Base-by-base conservation (phyloP, 2,329 filamentous ascomycete genomes). In the Hypoxylon sp. region DNA sequence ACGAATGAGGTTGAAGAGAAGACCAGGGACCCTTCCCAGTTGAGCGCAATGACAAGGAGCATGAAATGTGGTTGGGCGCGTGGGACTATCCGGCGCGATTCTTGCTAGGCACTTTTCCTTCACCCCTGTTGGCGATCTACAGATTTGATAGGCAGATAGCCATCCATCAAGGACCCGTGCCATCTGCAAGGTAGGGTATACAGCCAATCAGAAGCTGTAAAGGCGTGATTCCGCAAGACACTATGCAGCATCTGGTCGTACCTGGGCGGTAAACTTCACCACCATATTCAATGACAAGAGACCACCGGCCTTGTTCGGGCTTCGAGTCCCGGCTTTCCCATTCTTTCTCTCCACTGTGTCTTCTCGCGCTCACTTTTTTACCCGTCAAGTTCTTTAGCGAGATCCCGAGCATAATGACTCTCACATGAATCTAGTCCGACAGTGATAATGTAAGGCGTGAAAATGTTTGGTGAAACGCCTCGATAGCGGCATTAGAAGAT, bases 241-340 rank as follows among this genome's bases (percentile, higher is more conserved):
- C 78, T 74, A 73, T 81, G 80, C 81, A 83, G 60, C 70, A 72
- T 71, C 69, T 76, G 70, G 72, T 71, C 70, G 70, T 72, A 68
- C 76, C 71, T 75, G 78, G 83, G 83, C 83, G 83, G 83, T 79
- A 85, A 85, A 75, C 70, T 54, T 58, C 37, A 53, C 37, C 52
- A 67, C 55, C 55, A 58, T 35, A 60, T 60, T 58, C 53, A 76
- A 73, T 71, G 29, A 63, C 22, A 39, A 46, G 26, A 53, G 62
- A 62, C 62, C 72, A 46, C 63, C 58, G 65, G 63, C 48, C 42
- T 47, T 47, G 42, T 58, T 65, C 60, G 66, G 62, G 63, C 53
- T 62, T 68, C 3, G 47, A 53, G 33, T 54, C 58, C 61, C 63
- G 63, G 35, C 35, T 65, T 53, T 44, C 62, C 60, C 64, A 61